Base-by-base conservation (phyloP, 306 rosid species). In the Vigna angularis region DNA sequence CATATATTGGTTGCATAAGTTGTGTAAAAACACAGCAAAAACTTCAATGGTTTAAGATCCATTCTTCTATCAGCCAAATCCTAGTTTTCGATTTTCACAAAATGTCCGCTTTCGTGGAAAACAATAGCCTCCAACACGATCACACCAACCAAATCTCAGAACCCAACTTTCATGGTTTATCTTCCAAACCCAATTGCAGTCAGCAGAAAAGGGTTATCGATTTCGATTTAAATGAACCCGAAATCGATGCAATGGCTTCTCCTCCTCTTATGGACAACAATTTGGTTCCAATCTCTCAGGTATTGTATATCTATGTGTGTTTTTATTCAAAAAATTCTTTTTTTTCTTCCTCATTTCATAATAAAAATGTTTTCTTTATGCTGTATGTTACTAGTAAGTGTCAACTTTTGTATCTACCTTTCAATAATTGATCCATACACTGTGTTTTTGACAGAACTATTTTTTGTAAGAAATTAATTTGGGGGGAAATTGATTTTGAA, bases 241-340 rank as follows among this genome's bases (percentile, higher is more conserved):
- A 73, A 61, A 85, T 86, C 81, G 81, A 80, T 64, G 17, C 75
- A 12, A 84, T 70, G 53, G 20, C 75, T 55, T 77, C 86, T 7
- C 84, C 66, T 38, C 14, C 16, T 56, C 16, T 4, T 4, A 48
- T 88, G 12, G 85, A 91, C 8, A 49, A 86, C 58, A 85, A 63
- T 36, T 10, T 88, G 89, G 81, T 85, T 9, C 88, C 87, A 42
- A 75, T 86, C 72, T 63, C 83, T 66, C 86, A 83, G 87, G 97
- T 73, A 58, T 12, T 7, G 0, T 10, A 1, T 2, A 20, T 20
- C 22, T 20, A 20, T 20, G 22, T 20, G 22, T 20, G 22, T 20
- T 20, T 20, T 20, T 1, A 20, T 20, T 20, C 22, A 20, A 20
- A 20, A 20, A 20, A 20, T 20, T 20, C 1, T 6, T 6, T 34